Evolutionary conservation across 2,329 filamentous ascomycete genomes (phyloP).

Genomic region (Pseudogymnoascus sp.): DNA sequence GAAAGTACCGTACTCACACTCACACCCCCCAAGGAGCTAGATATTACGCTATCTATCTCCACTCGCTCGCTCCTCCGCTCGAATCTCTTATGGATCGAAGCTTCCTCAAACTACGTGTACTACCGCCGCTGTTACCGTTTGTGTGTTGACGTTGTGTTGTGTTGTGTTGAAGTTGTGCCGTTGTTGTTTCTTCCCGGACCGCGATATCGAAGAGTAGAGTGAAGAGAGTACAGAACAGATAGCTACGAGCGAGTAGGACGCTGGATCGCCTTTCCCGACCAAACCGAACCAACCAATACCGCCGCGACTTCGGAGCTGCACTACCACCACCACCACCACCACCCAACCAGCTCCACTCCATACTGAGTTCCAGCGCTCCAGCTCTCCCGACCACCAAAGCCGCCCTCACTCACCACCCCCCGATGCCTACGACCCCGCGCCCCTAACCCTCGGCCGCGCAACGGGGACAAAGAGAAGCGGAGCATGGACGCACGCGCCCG

Average conservation of each 20-base stretch:
- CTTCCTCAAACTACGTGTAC: neutral
- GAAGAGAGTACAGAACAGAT: neutral
- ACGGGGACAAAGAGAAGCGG: neutral
- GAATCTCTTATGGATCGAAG: neutral
- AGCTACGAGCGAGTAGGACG: neutral
- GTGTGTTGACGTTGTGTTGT: neutral
- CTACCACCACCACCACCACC: neutral
- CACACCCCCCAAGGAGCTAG: neutral
- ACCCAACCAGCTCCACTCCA: neutral
- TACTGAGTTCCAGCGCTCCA: neutral
- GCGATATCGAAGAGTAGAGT: neutral
- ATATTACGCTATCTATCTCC: constrained; percentile 2
- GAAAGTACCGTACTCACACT: neutral
- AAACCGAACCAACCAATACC: neutral
- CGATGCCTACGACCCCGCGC: neutral
- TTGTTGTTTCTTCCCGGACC: neutral
- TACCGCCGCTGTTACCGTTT: neutral
- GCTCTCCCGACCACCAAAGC: neutral
- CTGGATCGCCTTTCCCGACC: neutral
- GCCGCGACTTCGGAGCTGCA: neutral
- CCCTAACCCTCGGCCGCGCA: neutral
- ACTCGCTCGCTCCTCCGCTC: neutral
- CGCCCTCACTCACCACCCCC: neutral
- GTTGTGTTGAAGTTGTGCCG: neutral
- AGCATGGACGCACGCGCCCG: neutral